These are phyloP conservation scores for Tilletia setariae DNA, from an alignment of 1,284 basidiomycete species.

Conservation along the genomic window DNA sequence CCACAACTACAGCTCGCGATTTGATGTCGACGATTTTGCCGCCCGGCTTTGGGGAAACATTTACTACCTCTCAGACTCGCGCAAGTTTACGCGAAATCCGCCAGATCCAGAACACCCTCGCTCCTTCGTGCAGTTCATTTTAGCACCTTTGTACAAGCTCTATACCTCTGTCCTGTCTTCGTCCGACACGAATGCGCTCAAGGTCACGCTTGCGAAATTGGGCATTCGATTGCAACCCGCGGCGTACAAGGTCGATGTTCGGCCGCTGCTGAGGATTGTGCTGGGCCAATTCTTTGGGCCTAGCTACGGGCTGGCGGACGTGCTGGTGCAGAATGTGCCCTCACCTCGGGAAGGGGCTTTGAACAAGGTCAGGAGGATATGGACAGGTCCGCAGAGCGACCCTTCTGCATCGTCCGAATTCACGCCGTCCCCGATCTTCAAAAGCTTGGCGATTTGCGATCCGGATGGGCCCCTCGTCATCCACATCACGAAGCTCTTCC, in stretches of 20 bases:
- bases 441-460: constrained; percentile 77
- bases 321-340: constrained; percentile 85
- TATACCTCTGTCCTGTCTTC: constrained; percentile 83
- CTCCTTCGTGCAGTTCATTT: constrained; percentile 91
- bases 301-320: constrained; percentile 80
- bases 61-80: constrained; percentile 75
- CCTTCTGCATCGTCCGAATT: neutral
- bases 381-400: constrained; percentile 32
- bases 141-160: constrained; percentile 95
- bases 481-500: constrained; percentile 88
- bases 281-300: constrained; percentile 90
- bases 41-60: constrained; percentile 96
- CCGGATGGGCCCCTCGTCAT: constrained; percentile 84
- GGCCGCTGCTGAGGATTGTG: constrained; percentile 87
- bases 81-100: constrained; percentile 84
- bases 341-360: constrained; percentile 71
- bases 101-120: constrained; percentile 76
- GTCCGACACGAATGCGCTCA: constrained; percentile 79
- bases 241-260: constrained; percentile 96
- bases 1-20: constrained; percentile 59
- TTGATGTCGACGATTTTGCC: constrained; percentile 64
- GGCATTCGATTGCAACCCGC: constrained; percentile 85
- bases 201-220: constrained; percentile 73
- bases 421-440: constrained; percentile 54
- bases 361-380: constrained; percentile 63